These are phyloP conservation scores for Pelargonium nanum DNA, from an alignment of 345 rosid genomes.

Conservation along the genomic window DNA sequence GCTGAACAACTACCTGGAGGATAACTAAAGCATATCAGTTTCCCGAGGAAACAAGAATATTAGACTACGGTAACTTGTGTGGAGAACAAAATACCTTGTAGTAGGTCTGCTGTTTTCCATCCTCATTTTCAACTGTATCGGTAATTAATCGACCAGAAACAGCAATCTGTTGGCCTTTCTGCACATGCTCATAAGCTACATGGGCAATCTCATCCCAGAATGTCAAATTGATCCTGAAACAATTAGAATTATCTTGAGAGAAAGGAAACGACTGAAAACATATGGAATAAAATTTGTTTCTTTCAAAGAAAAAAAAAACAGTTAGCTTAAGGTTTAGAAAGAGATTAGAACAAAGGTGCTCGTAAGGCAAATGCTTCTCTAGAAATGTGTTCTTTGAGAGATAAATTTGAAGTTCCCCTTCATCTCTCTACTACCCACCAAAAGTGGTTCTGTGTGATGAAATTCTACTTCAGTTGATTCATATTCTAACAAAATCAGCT, in stretches of 20 bases:
- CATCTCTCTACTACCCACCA: not conserved
- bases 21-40: constrained; percentile 2
- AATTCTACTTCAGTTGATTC: no score
- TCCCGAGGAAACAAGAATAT: not conserved
- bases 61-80: not conserved
- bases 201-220: constrained; percentile 61
- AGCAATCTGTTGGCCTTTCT: constrained; percentile 52
- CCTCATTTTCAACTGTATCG: constrained; percentile 39
- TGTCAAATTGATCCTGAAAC: constrained; percentile 44
- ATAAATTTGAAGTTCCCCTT: no score
- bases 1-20: constrained; percentile 50
- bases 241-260: not conserved
- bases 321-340: not conserved
- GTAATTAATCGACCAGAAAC: constrained; percentile 50
- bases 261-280: no score
- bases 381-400: not conserved
- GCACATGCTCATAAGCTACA: constrained; percentile 38
- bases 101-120: constrained; percentile 45
- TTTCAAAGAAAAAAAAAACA: not conserved
- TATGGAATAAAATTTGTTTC: not conserved
- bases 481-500: no score
- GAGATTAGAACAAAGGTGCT: not conserved
- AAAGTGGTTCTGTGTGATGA: no score
- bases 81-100: constrained; percentile 35
- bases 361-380: not conserved